Conservation (phyloP, 495 filamentous ascomycete species). For the Penicillium salamii region DNA sequence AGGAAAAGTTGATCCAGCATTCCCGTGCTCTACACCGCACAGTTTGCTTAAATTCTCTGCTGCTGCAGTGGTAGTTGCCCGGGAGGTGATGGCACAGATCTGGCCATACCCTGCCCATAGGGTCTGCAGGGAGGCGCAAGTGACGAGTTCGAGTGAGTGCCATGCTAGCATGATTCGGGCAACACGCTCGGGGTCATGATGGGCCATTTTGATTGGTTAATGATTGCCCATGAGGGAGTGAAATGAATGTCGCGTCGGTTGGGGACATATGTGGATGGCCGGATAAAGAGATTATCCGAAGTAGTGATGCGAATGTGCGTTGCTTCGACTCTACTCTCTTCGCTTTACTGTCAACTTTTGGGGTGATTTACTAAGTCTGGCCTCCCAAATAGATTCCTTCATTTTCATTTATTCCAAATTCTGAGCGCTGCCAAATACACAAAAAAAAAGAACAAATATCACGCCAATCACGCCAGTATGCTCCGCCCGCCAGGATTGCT, state of each 20-base stretch:
- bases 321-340: too few species aligned
- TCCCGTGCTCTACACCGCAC: constrained; percentile 17
- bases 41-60: constrained; percentile 22
- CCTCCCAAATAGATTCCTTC: too few species aligned
- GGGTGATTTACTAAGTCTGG: too few species aligned
- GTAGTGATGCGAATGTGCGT: too few species aligned
- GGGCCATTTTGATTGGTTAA: constrained; percentile 14
- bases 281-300: too few species aligned
- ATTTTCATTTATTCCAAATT: too few species aligned
- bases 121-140: constrained; percentile 33
- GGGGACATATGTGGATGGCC: too few species aligned
- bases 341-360: too few species aligned
- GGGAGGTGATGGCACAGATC: constrained; percentile 31
- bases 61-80: constrained; percentile 24
- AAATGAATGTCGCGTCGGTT: too few species aligned
- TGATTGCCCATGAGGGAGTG: too few species aligned
- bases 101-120: constrained; percentile 40
- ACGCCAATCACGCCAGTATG: neutral
- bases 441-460: neutral
- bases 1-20: constrained; percentile 20
- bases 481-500: neutral
- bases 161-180: constrained; percentile 35
- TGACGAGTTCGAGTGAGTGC: constrained; percentile 33
- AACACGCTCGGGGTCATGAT: constrained; percentile 22
- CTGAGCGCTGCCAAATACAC: too few species aligned